A percentile compares a stretch with the other conserved stretches of the same genome.
Evolutionary conservation across 345 rosid species (phyloP).

Genomic region (Eucalyptus coolabah): DNA sequence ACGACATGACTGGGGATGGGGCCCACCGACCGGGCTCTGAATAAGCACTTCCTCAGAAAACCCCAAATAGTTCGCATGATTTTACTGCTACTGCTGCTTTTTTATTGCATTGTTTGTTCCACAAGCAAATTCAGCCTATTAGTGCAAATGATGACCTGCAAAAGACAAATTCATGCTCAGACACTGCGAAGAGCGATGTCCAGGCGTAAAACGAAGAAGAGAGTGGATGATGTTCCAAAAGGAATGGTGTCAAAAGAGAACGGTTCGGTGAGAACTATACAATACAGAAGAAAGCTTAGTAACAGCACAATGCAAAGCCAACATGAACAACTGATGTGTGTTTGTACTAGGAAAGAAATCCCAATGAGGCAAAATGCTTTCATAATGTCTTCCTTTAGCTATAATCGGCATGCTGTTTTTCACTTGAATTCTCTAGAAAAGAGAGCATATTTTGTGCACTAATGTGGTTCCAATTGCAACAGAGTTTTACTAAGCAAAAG

Average conservation of each 20-base stretch:
- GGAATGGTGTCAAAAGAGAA: background rate
- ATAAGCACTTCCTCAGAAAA: conserved; percentile 10
- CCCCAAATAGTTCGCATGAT: background rate
- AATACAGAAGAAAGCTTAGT: background rate
- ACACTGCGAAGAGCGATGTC: background rate
- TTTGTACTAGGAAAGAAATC: background rate
- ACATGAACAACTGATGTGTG: background rate
- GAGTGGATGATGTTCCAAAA: background rate
- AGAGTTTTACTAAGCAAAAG: background rate
- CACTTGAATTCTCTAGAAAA: background rate
- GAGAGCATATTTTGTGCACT: background rate
- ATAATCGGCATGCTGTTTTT: background rate
- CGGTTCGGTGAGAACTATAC: background rate
- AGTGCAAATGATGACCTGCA: background rate
- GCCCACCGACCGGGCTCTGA: conserved; percentile 14
- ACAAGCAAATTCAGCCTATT: background rate
- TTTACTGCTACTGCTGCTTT: background rate
- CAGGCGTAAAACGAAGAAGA: background rate
- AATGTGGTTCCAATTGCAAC: background rate
- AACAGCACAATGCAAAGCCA: background rate
- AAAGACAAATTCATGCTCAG: background rate
- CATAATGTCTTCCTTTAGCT: background rate
- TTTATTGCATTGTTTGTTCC: background rate
- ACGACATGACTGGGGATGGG: conserved; percentile 27
- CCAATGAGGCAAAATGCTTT: background rate